Evolutionary conservation across 108 stramenopile genomes (phyloP), one percentile per base, ranked within the genome.

Genomic region (Nitzschia palea): DNA sequence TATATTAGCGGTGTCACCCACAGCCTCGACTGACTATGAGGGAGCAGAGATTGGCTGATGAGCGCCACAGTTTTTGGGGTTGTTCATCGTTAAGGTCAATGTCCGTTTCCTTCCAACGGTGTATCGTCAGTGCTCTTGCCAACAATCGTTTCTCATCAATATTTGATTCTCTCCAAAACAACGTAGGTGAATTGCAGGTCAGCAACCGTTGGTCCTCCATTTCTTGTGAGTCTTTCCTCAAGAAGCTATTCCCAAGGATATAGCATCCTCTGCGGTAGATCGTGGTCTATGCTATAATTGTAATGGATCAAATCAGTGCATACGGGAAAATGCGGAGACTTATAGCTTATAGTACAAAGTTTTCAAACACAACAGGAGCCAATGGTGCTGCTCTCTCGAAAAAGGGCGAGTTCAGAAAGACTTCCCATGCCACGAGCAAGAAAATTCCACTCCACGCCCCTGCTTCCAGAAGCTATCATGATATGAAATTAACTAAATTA

Each of bases 361-460:
- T 60, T 17, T 77, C 63, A 65, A 74, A 94, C 10, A 94, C 85
- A 44, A 90, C 74, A 4, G 94, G 94, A 55, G 84, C 85, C 80
- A 92, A 62, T 5, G 89, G 86, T 20, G 86, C 86, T 1, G 89
- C 87, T 40, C 94, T 71, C 0, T 92, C 89, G 68, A 95, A 95
- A 57, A 95, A 80, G 5, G 94, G 94, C 51, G 87, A 86, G 64
- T 95, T 95, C 36, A 95, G 80, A 65, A 92, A 95, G 56, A 92
- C 20, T 74, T 95, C 94, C 94, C 94, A 95, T 23, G 67, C 59
- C 8, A 95, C 82, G 61, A 95, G 62, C 9, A 86, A 25, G 26
- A 76, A 86, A 64, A 95, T 95, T 9, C 90, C 86, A 22, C 67
- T 66, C 94, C 94, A 95, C 15, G 94, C 83, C 31, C 62, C 62